Conservation (phyloP, 2,329 filamentous ascomycete species). For the Xylariaceae sp. region DNA sequence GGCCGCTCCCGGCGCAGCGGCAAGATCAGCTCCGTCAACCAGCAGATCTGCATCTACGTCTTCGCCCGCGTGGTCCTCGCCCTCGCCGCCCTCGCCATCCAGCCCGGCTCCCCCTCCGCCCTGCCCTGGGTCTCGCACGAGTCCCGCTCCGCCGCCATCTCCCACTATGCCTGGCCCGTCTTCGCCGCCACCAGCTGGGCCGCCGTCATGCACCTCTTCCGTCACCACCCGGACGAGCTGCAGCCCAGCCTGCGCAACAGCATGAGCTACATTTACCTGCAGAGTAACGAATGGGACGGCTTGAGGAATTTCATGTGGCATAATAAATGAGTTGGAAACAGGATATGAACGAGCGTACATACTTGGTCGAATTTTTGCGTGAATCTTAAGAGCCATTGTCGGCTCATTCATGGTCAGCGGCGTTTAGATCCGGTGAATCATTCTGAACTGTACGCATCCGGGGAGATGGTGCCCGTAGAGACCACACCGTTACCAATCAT, state of each 20-base stretch:
- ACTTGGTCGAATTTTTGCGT: too few relatives aligned
- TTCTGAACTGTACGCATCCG: too few relatives aligned
- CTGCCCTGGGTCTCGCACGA: constrained; percentile 48
- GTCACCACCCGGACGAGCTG: constrained; percentile 84
- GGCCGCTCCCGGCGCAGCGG: constrained; percentile 56
- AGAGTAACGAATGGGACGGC: constrained; percentile 86
- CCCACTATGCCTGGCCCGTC: constrained; percentile 78
- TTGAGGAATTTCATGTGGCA: constrained; percentile 81
- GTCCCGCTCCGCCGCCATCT: constrained; percentile 34
- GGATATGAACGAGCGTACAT: too few relatives aligned
- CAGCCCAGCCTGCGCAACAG: constrained; percentile 88
- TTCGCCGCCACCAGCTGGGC: constrained; percentile 93
- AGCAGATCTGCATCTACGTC: constrained; percentile 98
- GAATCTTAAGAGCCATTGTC: too few relatives aligned
- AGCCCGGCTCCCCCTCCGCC: constrained; percentile 50
- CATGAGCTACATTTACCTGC: constrained; percentile 95
- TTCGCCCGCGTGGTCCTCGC: constrained; percentile 88
- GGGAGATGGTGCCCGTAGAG: too few relatives aligned
- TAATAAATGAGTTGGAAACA: constrained; percentile 64
- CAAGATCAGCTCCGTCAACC: constrained; percentile 74
- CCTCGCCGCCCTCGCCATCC: constrained; percentile 76
- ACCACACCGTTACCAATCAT: too few relatives aligned
- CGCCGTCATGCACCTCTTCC: constrained; percentile 91
- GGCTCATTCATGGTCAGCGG: too few relatives aligned
- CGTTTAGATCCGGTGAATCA: too few relatives aligned